phyloP scores from a whole-genome alignment of 1,139 yeast species.

The Zygosaccharomyces pseudobailii region DNA sequence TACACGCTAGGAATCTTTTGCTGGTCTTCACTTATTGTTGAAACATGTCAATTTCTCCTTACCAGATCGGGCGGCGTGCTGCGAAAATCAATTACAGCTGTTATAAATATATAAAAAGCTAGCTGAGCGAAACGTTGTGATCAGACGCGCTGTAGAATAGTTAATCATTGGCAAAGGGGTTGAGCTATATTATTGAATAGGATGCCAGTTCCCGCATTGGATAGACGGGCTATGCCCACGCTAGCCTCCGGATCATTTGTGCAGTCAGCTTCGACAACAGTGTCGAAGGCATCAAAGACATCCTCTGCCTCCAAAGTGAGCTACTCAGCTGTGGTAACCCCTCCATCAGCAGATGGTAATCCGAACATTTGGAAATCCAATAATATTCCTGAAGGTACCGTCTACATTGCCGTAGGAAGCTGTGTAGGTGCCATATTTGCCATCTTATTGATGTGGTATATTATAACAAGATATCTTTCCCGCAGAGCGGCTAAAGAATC shows the following conservation, averaged over 20 bases:
- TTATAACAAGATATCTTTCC: slow-evolving; percentile 21
- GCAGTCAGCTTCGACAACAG: slow-evolving; percentile 7
- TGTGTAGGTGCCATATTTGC: slow-evolving; percentile 46
- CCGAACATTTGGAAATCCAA: slow-evolving; percentile 55
- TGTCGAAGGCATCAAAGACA: slow-evolving; percentile 4
- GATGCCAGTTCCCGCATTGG: slow-evolving; percentile 1
- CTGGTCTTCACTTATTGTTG: slow-evolving; percentile 1
- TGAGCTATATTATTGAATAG: background rate
- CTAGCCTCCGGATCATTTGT: slow-evolving; percentile 7
- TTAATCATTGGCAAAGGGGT: background rate
- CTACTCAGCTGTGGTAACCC: slow-evolving; percentile 50
- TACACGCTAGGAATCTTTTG: background rate
- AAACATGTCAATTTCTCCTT: slow-evolving; percentile 4
- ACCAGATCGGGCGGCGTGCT: slow-evolving; percentile 10
- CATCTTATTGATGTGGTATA: slow-evolving; percentile 21
- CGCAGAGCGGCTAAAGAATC: slow-evolving; percentile 17
- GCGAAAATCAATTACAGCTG: slow-evolving; percentile 2
- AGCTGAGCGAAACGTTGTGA: background rate
- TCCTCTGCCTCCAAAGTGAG: slow-evolving; percentile 2
- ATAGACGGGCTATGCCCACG: slow-evolving; percentile 8
- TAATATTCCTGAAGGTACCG: slow-evolving; percentile 60
- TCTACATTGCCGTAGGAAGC: slow-evolving; percentile 75
- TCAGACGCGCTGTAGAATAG: background rate
- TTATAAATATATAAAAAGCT: background rate
- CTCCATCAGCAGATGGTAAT: slow-evolving; percentile 55